Evolutionary conservation across 2,329 filamentous ascomycete genomes (phyloP).

Genomic region (Blastomyces percursus): DNA sequence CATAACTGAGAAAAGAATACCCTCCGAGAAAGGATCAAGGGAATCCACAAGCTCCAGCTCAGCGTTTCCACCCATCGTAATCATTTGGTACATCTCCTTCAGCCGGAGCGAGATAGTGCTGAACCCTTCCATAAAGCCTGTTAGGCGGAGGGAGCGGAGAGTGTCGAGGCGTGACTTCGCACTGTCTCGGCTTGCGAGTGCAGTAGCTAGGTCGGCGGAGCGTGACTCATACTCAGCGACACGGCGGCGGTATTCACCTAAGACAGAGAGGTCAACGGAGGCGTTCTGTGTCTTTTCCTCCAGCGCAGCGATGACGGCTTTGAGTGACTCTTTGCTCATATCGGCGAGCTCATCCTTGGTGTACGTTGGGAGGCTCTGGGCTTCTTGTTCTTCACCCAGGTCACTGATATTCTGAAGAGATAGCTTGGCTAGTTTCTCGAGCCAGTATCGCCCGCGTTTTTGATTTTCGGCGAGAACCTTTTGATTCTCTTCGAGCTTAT

Average conservation of each 20-base stretch:
- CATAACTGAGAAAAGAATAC: slow-evolving; percentile 96
- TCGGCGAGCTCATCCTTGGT: slow-evolving; percentile 58
- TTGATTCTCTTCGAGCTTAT: slow-evolving; percentile 92
- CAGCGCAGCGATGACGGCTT: slow-evolving; percentile 53
- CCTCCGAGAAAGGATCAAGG: slow-evolving; percentile 91
- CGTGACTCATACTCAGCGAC: slow-evolving; percentile 72
- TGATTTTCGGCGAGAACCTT: slow-evolving; percentile 81
- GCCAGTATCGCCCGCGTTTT: slow-evolving; percentile 72
- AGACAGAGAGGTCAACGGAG: slow-evolving; percentile 77
- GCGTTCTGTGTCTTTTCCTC: slow-evolving; percentile 73
- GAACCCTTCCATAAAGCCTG: slow-evolving; percentile 98
- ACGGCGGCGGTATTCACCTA: slow-evolving; percentile 76
- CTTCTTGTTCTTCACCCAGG: slow-evolving; percentile 45
- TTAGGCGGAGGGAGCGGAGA: slow-evolving; percentile 74
- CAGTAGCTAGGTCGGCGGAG: slow-evolving; percentile 70
- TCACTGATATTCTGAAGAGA: slow-evolving; percentile 69
- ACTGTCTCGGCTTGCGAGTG: slow-evolving; percentile 65
- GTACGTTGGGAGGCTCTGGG: slow-evolving; percentile 56
- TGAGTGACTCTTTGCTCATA: slow-evolving; percentile 52
- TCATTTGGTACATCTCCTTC: slow-evolving; percentile 99
- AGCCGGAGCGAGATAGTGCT: slow-evolving; percentile 82
- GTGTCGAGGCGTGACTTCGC: slow-evolving; percentile 92
- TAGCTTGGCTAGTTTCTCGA: slow-evolving; percentile 80
- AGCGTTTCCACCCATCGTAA: slow-evolving; percentile 97
- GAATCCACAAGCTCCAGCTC: slow-evolving; percentile 95